Evolutionary conservation across 352 stramenopile species (phyloP).

Genomic region (Globisporangium ultimum): DNA sequence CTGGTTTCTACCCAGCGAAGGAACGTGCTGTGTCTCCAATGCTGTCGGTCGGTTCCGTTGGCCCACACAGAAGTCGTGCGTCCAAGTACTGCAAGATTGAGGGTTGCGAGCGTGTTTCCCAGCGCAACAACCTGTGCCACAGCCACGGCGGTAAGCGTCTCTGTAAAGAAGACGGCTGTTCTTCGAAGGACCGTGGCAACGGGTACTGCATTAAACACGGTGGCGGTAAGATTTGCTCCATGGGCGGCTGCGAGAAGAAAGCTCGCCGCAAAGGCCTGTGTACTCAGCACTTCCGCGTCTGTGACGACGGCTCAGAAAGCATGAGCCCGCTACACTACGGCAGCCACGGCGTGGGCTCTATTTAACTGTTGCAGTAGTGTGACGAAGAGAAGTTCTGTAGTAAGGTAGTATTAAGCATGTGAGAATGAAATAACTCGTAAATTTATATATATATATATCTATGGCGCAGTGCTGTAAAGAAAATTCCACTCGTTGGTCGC

Average conservation of each 20-base stretch:
- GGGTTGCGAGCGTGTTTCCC: conserved; percentile 71
- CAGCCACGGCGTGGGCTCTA: conserved; percentile 4
- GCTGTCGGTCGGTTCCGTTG: conserved; percentile 11
- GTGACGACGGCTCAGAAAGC: conserved; percentile 22
- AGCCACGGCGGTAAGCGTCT: conserved; percentile 78
- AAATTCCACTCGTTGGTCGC: too few species aligned
- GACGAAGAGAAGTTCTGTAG: too few species aligned
- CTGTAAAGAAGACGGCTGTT: conserved; percentile 77
- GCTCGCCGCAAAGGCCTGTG: conserved; percentile 76
- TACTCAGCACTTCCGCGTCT: conserved; percentile 74
- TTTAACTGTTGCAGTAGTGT: conserved; percentile 1
- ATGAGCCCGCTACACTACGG: conserved; percentile 11
- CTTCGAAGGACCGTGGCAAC: conserved; percentile 79
- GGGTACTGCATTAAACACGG: conserved; percentile 83
- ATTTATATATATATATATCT: neutral
- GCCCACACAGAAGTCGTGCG: conserved; percentile 54
- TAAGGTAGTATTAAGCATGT: neutral
- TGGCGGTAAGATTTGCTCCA: conserved; percentile 79
- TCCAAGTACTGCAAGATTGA: conserved; percentile 88
- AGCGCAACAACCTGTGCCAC: conserved; percentile 83
- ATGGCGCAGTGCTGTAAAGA: too few species aligned
- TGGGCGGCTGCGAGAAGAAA: conserved; percentile 76
- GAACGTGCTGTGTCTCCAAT: conserved; percentile 11
- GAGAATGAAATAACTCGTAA: neutral
- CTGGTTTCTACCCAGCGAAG: conserved; percentile 10